These are phyloP conservation scores for Penicillium dipodomyicola DNA, from an alignment of 495 filamentous ascomycete genomes.

Conservation along the genomic window DNA sequence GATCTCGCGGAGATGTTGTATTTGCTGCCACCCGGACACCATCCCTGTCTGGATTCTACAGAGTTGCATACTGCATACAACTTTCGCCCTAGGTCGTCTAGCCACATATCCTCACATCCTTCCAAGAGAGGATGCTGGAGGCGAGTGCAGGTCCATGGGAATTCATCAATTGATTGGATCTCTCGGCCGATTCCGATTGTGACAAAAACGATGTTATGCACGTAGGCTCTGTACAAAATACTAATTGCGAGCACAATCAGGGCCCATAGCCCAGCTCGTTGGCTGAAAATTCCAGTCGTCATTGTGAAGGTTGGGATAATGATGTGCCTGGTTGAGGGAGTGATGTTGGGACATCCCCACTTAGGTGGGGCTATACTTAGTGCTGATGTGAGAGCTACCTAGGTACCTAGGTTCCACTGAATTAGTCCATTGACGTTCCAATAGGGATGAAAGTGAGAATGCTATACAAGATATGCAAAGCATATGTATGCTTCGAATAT, in stretches of 20 bases:
- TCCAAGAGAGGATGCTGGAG: conserved; percentile 35
- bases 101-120: conserved; percentile 43
- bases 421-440: too few species aligned
- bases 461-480: too few species aligned
- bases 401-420: neutral
- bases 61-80: neutral
- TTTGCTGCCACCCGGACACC: conserved; percentile 4
- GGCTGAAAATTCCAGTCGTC: neutral
- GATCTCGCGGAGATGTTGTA: conserved; percentile 23
- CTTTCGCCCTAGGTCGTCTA: conserved; percentile 31
- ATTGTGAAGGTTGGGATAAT: neutral
- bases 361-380: neutral
- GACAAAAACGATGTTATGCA: neutral
- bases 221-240: neutral
- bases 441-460: too few species aligned
- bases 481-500: too few species aligned
- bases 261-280: neutral
- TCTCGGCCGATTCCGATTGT: conserved; percentile 20
- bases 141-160: conserved; percentile 29
- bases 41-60: neutral
- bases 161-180: conserved; percentile 31
- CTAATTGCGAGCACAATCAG: neutral
- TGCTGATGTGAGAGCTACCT: conserved; percentile 1
- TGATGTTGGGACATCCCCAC: neutral
- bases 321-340: neutral